Conservation (phyloP, 1,284 basidiomycete species). For the Anthracocystis setariae region DNA sequence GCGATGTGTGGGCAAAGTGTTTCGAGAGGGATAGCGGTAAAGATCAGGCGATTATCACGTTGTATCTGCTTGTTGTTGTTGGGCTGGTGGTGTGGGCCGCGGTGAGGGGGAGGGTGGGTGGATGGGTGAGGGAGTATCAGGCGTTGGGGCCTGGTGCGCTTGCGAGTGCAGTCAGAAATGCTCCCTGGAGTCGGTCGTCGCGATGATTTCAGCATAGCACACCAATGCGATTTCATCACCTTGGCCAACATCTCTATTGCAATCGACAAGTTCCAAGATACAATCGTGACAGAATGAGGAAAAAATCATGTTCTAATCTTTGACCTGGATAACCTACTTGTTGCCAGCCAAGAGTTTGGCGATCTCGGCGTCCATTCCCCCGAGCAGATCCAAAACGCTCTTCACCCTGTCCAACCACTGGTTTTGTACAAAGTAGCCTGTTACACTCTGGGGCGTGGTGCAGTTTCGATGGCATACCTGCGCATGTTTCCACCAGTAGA, state of each 20-base stretch:
- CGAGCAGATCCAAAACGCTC: conserved; percentile 16
- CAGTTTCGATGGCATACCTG: conserved; percentile 31
- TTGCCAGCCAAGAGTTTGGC: conserved; percentile 13
- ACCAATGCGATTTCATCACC: too few relatives aligned
- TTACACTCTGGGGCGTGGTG: background rate
- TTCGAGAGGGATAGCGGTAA: conserved; percentile 65
- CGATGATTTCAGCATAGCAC: background rate
- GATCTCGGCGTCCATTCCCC: conserved; percentile 19
- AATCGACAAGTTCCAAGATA: background rate
- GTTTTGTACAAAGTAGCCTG: conserved; percentile 30
- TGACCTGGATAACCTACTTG: too few relatives aligned
- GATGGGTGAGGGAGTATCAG: conserved; percentile 26
- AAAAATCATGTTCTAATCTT: too few relatives aligned
- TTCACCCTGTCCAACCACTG: conserved; percentile 22
- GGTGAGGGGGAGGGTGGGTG: conserved; percentile 24
- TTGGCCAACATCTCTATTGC: too few relatives aligned
- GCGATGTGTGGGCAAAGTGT: conserved; percentile 67
- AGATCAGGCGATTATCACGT: conserved; percentile 61
- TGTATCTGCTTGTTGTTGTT: conserved; percentile 56
- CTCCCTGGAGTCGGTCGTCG: conserved; percentile 24
- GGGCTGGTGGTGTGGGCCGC: conserved; percentile 34
- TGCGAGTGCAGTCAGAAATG: conserved; percentile 25
- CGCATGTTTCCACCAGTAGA: conserved; percentile 54
- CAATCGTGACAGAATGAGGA: background rate
- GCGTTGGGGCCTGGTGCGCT: conserved; percentile 21